Evolutionary conservation across 306 rosid species (phyloP).

Genomic region (Senna siamea): DNA sequence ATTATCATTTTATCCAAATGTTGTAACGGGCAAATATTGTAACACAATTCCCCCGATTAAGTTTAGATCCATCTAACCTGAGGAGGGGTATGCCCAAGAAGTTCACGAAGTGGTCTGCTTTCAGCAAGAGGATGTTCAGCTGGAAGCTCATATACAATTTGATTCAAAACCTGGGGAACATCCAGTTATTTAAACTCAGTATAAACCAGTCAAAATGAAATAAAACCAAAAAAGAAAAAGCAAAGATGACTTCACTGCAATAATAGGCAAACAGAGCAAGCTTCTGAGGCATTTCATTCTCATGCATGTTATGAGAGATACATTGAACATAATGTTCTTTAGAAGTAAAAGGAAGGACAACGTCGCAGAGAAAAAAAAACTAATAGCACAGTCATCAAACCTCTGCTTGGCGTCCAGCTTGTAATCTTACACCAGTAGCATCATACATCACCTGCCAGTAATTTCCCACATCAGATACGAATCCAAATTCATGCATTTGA

Average conservation of each 20-base stretch:
- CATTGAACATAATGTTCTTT: neutral
- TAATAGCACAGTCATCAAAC: conserved; percentile 51
- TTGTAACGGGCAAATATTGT: conserved; percentile 16
- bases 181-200: conserved; percentile 28
- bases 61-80: conserved; percentile 62
- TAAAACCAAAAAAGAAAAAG: conserved; percentile 25
- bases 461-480: conserved; percentile 47
- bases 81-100: conserved; percentile 97
- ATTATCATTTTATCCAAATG: neutral
- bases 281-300: conserved; percentile 25
- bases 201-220: conserved; percentile 12
- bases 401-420: conserved; percentile 99
- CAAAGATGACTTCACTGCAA: neutral
- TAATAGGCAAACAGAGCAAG: conserved; percentile 35
- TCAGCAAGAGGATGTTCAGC: conserved; percentile 98
- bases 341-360: conserved; percentile 17
- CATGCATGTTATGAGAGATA: neutral
- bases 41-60: conserved; percentile 9
- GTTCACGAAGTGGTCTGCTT: conserved; percentile 95
- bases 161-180: conserved; percentile 75
- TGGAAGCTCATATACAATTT: conserved; percentile 96
- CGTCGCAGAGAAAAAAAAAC: conserved; percentile 12
- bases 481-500: conserved; percentile 2
- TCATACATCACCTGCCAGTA: conserved; percentile 96
- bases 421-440: conserved; percentile 98